Evolutionary conservation across 768 basidiomycete genomes (phyloP).

Genomic region (Hericium rajendrae): DNA sequence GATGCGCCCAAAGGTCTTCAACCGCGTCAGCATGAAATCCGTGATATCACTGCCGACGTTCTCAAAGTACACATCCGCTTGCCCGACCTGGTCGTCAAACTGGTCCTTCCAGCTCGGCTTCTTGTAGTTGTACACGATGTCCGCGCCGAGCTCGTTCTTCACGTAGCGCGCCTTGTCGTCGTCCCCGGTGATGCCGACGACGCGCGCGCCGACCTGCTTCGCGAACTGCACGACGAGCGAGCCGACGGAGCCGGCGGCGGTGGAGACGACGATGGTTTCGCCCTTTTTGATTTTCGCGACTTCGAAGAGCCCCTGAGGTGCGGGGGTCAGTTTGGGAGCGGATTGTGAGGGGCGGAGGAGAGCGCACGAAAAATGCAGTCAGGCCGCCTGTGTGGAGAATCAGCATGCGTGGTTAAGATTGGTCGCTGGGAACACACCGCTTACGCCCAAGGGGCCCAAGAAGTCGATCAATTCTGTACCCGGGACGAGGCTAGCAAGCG

Average conservation of each 20-base stretch:
- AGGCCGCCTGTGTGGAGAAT: slow-evolving; percentile 39
- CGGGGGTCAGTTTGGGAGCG: not conserved
- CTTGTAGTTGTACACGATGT: slow-evolving; percentile 85
- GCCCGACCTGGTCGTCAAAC: slow-evolving; percentile 61
- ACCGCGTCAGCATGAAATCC: slow-evolving; percentile 60
- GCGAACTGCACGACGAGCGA: slow-evolving; percentile 77
- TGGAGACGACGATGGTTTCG: slow-evolving; percentile 79
- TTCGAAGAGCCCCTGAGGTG: slow-evolving; percentile 66
- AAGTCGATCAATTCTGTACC: slow-evolving; percentile 67
- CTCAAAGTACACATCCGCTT: slow-evolving; percentile 80
- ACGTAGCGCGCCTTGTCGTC: slow-evolving; percentile 81
- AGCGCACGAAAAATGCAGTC: slow-evolving; percentile 78
- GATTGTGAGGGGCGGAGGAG: not conserved
- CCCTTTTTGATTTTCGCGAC: slow-evolving; percentile 74
- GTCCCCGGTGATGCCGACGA: slow-evolving; percentile 83
- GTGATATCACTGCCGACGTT: slow-evolving; percentile 79
- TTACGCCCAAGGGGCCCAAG: slow-evolving; percentile 66
- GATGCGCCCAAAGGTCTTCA: slow-evolving; percentile 74
- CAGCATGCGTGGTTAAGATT: not conserved
- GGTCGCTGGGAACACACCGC: slow-evolving; percentile 36
- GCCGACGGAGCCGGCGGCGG: slow-evolving; percentile 90
- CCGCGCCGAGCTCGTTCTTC: slow-evolving; percentile 73
- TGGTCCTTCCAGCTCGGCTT: slow-evolving; percentile 57
- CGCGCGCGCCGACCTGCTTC: slow-evolving; percentile 67
- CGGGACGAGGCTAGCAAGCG: slow-evolving; percentile 30